phyloP scores from a whole-genome alignment of 495 filamentous ascomycete genomes.

The Paragyromitra xinjiangensis region DNA sequence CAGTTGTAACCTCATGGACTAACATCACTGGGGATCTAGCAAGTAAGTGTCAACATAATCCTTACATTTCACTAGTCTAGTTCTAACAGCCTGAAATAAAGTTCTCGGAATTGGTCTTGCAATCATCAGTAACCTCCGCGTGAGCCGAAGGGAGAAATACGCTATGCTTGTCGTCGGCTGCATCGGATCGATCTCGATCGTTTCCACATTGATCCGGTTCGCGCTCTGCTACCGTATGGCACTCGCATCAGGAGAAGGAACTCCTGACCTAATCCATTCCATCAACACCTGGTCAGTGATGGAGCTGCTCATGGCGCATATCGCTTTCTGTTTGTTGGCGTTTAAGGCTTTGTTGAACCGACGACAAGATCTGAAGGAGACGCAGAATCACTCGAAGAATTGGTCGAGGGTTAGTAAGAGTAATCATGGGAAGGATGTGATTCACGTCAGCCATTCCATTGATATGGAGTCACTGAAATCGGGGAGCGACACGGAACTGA shows the following conservation, averaged over 20 bases:
- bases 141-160: constrained; percentile 22
- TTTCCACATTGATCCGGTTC: not conserved
- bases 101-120: constrained; percentile 13
- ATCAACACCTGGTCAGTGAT: constrained; percentile 22
- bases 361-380: not conserved
- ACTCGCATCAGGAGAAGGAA: not conserved
- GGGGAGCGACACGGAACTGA: constrained; percentile 10
- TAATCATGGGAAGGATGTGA: constrained; percentile 4
- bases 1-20: constrained; percentile 8
- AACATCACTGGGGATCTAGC: constrained; percentile 11
- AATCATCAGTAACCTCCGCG: not conserved
- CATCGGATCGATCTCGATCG: constrained; percentile 1
- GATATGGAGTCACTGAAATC: constrained; percentile 17
- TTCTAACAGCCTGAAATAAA: not conserved
- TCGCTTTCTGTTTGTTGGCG: constrained; percentile 10
- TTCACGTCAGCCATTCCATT: constrained; percentile 15
- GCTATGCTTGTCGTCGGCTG: constrained; percentile 10
- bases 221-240: constrained; percentile 11
- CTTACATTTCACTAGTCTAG: not conserved
- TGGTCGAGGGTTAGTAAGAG: not conserved
- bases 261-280: not conserved
- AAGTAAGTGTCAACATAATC: not conserved
- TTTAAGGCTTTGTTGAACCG: not conserved
- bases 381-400: constrained; percentile 7
- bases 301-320: constrained; percentile 15